Evolutionary conservation across 208 protist species (phyloP).

Genomic region (Trypanosomatidae sp.): DNA sequence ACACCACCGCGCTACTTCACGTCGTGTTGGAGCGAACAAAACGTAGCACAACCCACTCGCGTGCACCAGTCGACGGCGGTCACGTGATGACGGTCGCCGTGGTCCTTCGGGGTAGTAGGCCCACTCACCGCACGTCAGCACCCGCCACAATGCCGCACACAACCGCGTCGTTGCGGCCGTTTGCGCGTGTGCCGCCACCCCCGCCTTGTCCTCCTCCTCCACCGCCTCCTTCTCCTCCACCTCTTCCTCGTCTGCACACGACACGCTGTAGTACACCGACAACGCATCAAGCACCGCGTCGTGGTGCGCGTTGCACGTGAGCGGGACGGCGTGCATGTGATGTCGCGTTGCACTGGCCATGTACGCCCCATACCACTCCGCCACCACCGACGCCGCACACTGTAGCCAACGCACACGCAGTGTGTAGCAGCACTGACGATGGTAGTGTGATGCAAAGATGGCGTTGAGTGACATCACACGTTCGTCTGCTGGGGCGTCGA

Average conservation of each 20-base stretch:
- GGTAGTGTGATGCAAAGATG: constrained; percentile 29
- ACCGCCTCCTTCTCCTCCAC: constrained; percentile 12
- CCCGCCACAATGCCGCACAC: background rate
- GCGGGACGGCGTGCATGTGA: constrained; percentile 41
- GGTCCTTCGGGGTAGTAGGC: background rate
- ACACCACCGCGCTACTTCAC: constrained; percentile 52
- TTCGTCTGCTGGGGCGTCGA: constrained; percentile 33
- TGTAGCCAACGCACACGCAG: constrained; percentile 59
- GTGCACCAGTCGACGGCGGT: constrained; percentile 38
- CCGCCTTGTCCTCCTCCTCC: constrained; percentile 23
- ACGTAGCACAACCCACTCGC: constrained; percentile 55
- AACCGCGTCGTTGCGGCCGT: background rate
- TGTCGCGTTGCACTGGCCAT: constrained; percentile 43
- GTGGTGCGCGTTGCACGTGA: constrained; percentile 24
- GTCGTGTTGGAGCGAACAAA: constrained; percentile 12
- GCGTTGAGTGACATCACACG: constrained; percentile 58
- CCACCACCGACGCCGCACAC: constrained; percentile 44
- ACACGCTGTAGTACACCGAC: too few relatives aligned
- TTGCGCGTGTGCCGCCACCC: constrained; percentile 7
- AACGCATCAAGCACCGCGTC: constrained; percentile 12
- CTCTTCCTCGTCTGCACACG: too few relatives aligned
- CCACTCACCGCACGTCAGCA: background rate
- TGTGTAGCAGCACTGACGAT: constrained; percentile 42
- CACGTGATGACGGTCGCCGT: constrained; percentile 21
- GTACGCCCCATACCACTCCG: constrained; percentile 64